A percentile compares a stretch with the other conserved stretches of the same genome.
phyloP scores from a whole-genome alignment of 306 rosid species.

The Spatholobus suberectus region DNA sequence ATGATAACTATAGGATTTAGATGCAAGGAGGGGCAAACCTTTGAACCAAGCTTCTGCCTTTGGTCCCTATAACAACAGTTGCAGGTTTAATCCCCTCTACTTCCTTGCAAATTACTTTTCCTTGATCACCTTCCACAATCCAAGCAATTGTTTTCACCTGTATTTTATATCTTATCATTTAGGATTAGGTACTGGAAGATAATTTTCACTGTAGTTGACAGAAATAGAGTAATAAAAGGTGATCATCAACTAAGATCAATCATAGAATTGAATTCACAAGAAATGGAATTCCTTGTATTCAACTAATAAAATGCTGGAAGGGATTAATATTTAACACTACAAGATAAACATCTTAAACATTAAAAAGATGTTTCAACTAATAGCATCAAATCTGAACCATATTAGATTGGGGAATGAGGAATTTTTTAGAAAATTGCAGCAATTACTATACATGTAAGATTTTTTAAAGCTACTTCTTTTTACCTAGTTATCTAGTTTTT shows the following conservation, averaged over 20 bases:
- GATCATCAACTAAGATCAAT: too few relatives aligned
- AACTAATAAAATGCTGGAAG: background rate
- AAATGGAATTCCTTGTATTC: background rate
- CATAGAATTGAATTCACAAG: background rate
- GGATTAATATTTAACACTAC: background rate
- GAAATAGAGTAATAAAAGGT: background rate
- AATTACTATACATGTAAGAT: too few relatives aligned
- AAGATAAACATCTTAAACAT: background rate
- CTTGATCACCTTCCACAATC: conserved; percentile 77
- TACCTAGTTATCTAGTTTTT: too few relatives aligned
- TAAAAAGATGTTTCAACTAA: background rate
- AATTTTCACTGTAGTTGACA: background rate
- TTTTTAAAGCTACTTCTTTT: too few relatives aligned
- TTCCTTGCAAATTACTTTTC: conserved; percentile 77
- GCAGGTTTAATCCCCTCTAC: conserved; percentile 74
- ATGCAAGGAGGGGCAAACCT: conserved; percentile 51
- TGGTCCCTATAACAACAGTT: conserved; percentile 72
- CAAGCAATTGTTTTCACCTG: conserved; percentile 76
- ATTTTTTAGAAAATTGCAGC: background rate
- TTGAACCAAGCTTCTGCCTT: conserved; percentile 76
- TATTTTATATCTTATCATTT: conserved; percentile 9
- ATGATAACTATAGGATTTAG: background rate
- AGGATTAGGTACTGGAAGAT: background rate
- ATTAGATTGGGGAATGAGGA: background rate
- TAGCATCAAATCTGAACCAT: background rate